Evolutionary conservation across 306 rosid species (phyloP), one percentile per base, ranked within the genome.

Genomic region (Pyrus pyrifolia): DNA sequence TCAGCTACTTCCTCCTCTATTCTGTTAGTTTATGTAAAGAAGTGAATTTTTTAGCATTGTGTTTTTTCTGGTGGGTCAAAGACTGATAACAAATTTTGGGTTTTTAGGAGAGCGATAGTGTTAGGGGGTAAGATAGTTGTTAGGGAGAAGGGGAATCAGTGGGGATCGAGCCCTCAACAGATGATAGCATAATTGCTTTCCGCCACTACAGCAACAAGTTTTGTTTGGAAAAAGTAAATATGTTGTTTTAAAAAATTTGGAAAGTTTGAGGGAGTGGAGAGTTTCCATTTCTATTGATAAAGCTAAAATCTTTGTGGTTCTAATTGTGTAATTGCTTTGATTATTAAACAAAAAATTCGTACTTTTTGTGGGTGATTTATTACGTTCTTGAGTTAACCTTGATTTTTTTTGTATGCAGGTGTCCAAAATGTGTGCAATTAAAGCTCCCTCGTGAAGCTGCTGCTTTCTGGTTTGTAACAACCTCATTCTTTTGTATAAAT

Each of bases 381-480:
- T 42, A 0, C 9, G 22, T 4, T 46, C 27, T 40, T 11, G 58
- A 13, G 21, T 22, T 40, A 21, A 49, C 8, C 13, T 52, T 25
- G 4, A 38, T 0, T 15, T 59, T 15, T 59, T n/a, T 61, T 21
- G 11, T 57, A 14, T 73, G 12, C 79, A 95, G 97, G 88, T 95
- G 99, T 80, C 97, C 99, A 10, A 95, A 95, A 84, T 95, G 99
- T 75, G 68, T 92, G 79, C 91, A 92, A 55, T 82, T 95, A 85
- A 95, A 89, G 91, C 96, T 95, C 81, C 92, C 97, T 44, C 96
- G 97, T 2, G 93, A 90, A 81, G 87, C 83, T 63, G 89, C 97
- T 42, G 90, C 99, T 52, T 95, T 95, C 92, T 95, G 97, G 99
- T 95, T 29, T 74, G 99, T 89, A 77, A 78, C 61, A 68, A 23